Percentiles rank a stretch among this genome's conserved stretches.
phyloP scores from a whole-genome alignment of 2,329 filamentous ascomycete genomes.

The Diaporthe capsici region DNA sequence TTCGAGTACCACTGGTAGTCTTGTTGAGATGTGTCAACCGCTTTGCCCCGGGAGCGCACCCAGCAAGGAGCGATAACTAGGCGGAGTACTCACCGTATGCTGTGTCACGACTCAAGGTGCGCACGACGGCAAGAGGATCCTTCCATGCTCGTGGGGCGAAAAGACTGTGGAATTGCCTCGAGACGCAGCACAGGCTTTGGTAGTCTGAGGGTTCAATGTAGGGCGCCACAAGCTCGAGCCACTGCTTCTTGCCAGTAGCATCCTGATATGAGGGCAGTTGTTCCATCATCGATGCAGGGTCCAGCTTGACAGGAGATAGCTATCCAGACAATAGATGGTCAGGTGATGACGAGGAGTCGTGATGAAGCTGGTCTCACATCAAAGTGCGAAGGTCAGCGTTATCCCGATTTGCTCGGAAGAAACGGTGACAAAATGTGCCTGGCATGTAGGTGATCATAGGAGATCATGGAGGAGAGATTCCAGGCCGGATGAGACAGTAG shows the following conservation, averaged over 20 bases:
- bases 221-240: slow-evolving; percentile 63
- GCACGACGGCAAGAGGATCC: slow-evolving; percentile 59
- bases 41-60: background rate
- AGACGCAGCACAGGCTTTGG: slow-evolving; percentile 63
- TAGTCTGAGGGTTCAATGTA: slow-evolving; percentile 60
- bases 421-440: background rate
- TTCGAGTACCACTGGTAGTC: slow-evolving; percentile 64
- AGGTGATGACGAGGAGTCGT: background rate
- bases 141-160: slow-evolving; percentile 69
- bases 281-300: slow-evolving; percentile 47
- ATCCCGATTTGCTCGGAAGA: background rate
- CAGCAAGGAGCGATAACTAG: background rate
- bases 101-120: slow-evolving; percentile 57
- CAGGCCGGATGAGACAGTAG: background rate
- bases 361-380: background rate
- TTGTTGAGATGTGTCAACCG: slow-evolving; percentile 48
- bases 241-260: slow-evolving; percentile 62
- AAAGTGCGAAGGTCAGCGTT: no score
- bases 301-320: background rate
- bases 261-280: slow-evolving; percentile 68
- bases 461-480: background rate
- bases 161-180: slow-evolving; percentile 59
- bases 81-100: slow-evolving; percentile 58
- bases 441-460: background rate
- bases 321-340: background rate